Conservation (phyloP, 2,329 filamentous ascomycete genomes). For the Claviceps quebecensis region DNA sequence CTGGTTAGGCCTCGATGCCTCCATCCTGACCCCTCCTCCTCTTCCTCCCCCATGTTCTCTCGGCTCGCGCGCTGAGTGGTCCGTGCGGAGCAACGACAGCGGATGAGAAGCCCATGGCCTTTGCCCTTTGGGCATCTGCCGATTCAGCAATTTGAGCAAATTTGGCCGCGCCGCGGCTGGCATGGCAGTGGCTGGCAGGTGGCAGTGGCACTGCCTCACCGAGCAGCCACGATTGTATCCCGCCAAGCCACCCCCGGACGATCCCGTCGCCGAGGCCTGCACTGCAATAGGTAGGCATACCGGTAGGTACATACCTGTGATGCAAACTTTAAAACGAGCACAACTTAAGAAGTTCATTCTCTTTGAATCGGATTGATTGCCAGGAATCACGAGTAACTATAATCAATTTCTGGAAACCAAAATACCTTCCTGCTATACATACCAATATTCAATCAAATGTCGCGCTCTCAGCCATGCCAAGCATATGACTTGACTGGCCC, state of each 20-base stretch:
- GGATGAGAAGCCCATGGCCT: background rate
- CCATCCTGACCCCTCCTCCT: too few species aligned
- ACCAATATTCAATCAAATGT: too few species aligned
- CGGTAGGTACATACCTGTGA: too few species aligned
- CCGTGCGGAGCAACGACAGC: conserved; percentile 2
- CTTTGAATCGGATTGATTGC: too few species aligned
- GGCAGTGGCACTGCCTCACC: background rate
- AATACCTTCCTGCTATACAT: too few species aligned
- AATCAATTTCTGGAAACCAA: too few species aligned
- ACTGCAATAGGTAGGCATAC: too few species aligned
- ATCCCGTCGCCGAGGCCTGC: too few species aligned
- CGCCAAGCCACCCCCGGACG: too few species aligned
- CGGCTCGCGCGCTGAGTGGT: conserved; percentile 1
- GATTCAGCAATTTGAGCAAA: background rate
- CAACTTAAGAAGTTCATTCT: too few species aligned
- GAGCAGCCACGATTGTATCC: background rate
- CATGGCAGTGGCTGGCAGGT: background rate
- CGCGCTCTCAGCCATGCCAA: background rate
- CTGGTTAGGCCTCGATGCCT: conserved; percentile 9
- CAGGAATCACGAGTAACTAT: too few species aligned
- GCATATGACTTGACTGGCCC: background rate
- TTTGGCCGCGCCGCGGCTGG: background rate
- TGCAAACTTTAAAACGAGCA: too few species aligned
- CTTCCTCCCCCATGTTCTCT: background rate
- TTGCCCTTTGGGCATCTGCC: background rate